Base-by-base conservation (phyloP, 2,329 filamentous ascomycete species). In the Helotiales sp. region DNA sequence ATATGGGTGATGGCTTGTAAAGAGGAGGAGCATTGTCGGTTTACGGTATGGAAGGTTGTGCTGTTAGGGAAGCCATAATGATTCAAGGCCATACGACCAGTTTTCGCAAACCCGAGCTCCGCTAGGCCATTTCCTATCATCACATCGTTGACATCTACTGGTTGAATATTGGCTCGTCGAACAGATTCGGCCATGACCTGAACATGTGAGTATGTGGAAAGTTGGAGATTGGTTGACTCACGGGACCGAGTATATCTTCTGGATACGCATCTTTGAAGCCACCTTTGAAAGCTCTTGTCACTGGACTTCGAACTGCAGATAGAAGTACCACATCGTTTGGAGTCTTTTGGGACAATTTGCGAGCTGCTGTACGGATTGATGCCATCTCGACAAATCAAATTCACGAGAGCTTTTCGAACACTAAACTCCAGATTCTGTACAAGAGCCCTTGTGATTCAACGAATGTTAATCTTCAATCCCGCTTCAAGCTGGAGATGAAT, bases 251-350 rank as follows among this genome's bases (percentile, higher is more conserved):
- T 54, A 89, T 76, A 71, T 88, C 84, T 72, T 89, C 86, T 57
- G 87, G 85, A 71, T 86, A 83, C 24, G 86, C 82, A 70, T 88
- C 81, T 71, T 82, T 81, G 68, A 89, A 81, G 9, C 82, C 83
- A 63, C 86, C 86, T 69, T 88, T 88, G 72, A 85, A 84, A 33
- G 84, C 83, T 62, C 83, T 76, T 9, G 86, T 88, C 34, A 89
- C 78, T 6, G 86, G 84, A 17, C 85, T 88, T 58, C 86, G 82
- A 38, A 88, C 77, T 8, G 85, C 82, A 40, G 86, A 87, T 61
- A 88, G 82, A 63, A 89, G 81, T 65, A 89, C 84, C 38, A 88
- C 79, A 70, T 89, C 86, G 57, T 81, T 79, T 9, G 85, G 81
- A 31, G 79, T 77, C 72, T 87, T 88, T 15, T 63, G 50, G 5